These are phyloP conservation scores for Asparagopsis taxiformis DNA, from an alignment of 31 red algal genomes.

Conservation along the genomic window DNA sequence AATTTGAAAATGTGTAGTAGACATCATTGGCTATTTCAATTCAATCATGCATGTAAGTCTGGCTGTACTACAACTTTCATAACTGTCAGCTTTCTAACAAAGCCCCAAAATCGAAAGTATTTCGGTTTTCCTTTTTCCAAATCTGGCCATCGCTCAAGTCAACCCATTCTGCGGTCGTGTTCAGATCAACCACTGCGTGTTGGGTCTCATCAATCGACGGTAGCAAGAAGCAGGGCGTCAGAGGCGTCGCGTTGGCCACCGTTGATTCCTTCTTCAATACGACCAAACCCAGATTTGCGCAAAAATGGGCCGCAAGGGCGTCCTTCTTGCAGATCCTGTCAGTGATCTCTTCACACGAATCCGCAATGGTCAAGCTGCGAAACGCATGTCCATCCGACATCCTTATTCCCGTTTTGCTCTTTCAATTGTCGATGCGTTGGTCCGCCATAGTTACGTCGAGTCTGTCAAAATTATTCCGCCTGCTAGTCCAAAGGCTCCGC, in stretches of 20 bases:
- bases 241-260: neutral
- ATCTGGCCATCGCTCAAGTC: no score
- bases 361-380: constrained; percentile 59
- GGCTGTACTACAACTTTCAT: no score
- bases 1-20: no score
- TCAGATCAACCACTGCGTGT: no score
- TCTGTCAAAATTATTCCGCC: constrained; percentile 49
- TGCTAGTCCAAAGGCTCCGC: constrained; percentile 34
- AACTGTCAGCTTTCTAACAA: no score
- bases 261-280: neutral
- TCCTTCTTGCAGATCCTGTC: constrained; percentile 54
- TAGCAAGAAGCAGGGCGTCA: neutral
- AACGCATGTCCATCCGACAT: constrained; percentile 45
- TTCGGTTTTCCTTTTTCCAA: no score
- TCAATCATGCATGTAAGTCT: no score
- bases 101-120: no score
- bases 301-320: constrained; percentile 53
- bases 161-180: no score
- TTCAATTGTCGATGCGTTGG: constrained; percentile 43
- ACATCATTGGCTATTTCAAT: no score
- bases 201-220: no score
- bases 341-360: constrained; percentile 70
- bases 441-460: constrained; percentile 50
- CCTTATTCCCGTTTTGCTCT: constrained; percentile 46
- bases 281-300: neutral